phyloP scores from a whole-genome alignment of 2,329 filamentous ascomycete species.

The Monosporascus sp. region DNA sequence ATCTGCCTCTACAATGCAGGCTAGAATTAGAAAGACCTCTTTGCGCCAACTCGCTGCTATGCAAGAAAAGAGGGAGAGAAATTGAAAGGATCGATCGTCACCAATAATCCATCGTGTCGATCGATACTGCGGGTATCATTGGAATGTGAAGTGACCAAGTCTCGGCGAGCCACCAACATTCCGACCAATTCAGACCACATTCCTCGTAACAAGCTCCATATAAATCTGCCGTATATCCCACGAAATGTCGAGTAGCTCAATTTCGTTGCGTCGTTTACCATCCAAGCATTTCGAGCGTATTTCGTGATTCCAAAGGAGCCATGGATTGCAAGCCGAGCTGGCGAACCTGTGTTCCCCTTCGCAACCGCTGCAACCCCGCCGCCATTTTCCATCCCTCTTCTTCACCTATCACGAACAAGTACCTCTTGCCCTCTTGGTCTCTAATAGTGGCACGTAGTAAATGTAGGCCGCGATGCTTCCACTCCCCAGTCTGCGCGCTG shows the following conservation, averaged over 20 bases:
- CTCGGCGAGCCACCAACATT: not conserved
- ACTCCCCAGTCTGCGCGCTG: conserved; percentile 45
- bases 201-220: not conserved
- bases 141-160: not conserved
- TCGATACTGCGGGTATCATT: not conserved
- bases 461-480: conserved; percentile 52
- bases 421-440: conserved; percentile 62
- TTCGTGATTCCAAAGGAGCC: conserved; percentile 47
- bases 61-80: not conserved
- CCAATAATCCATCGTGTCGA: not conserved
- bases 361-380: conserved; percentile 54
- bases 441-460: conserved; percentile 58
- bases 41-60: not conserved
- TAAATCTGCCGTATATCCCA: not conserved
- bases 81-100: not conserved
- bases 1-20: not conserved
- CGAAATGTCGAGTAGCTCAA: no score
- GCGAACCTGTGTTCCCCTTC: conserved; percentile 55
- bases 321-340: conserved; percentile 55
- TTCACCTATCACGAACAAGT: conserved; percentile 59
- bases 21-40: not conserved
- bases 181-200: not conserved
- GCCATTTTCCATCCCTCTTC: conserved; percentile 65
- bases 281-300: conserved; percentile 53
- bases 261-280: conserved; percentile 31